These are phyloP conservation scores for Hura crepitans DNA, from an alignment of 441 rosid genomes.

Conservation along the genomic window DNA sequence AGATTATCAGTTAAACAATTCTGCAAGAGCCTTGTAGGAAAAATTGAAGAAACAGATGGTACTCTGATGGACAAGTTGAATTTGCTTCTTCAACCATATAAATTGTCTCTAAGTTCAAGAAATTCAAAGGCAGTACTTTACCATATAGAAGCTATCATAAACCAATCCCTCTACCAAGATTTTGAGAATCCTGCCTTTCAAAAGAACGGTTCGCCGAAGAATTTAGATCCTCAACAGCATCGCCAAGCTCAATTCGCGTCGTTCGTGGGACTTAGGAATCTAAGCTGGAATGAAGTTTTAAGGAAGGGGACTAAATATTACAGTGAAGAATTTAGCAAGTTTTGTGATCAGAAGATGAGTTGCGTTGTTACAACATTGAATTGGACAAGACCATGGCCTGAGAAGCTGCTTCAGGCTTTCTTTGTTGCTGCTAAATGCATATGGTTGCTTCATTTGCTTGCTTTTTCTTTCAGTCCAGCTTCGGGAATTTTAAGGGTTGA, in stretches of 20 bases:
- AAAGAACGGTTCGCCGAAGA: constrained; percentile 68
- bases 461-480: constrained; percentile 77
- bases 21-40: constrained; percentile 63
- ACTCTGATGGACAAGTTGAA: constrained; percentile 56
- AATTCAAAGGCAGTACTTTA: constrained; percentile 59
- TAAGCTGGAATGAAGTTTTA: constrained; percentile 92
- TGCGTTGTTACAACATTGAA: constrained; percentile 61
- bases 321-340: constrained; percentile 90
- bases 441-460: constrained; percentile 91
- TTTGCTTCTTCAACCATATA: constrained; percentile 56
- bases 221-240: constrained; percentile 68
- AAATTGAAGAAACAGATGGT: constrained; percentile 66
- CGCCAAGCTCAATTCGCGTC: constrained; percentile 70
- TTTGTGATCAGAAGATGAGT: constrained; percentile 96
- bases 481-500: constrained; percentile 74
- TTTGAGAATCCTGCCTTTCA: constrained; percentile 79
- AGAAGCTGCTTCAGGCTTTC: constrained; percentile 77
- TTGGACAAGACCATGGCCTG: constrained; percentile 92
- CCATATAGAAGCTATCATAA: constrained; percentile 75
- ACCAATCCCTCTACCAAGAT: constrained; percentile 78
- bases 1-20: constrained; percentile 88
- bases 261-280: constrained; percentile 66
- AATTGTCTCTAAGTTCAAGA: constrained; percentile 54
- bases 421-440: constrained; percentile 86
- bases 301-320: constrained; percentile 87